phyloP scores from a whole-genome alignment of 2,329 filamentous ascomycete genomes.

The Diplodia seriata region DNA sequence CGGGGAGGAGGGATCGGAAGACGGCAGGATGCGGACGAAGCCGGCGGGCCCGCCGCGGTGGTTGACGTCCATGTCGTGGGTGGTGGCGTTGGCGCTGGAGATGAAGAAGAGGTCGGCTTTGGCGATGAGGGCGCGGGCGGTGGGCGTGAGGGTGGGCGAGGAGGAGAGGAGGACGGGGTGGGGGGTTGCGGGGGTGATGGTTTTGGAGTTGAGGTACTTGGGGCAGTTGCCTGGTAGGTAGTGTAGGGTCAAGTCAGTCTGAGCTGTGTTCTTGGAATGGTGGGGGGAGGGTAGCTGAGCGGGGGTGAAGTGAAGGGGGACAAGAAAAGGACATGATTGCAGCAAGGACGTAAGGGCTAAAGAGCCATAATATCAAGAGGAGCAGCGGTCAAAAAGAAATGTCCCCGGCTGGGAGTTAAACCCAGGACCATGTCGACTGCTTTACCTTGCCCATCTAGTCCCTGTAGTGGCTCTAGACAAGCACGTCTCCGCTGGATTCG shows the following conservation, averaged over 20 bases:
- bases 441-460: not conserved
- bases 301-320: not conserved
- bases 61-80: conserved; percentile 80
- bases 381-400: not conserved
- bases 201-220: conserved; percentile 82
- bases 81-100: conserved; percentile 66
- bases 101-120: conserved; percentile 80
- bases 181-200: conserved; percentile 63
- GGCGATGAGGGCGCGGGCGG: conserved; percentile 65
- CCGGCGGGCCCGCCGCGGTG: conserved; percentile 77
- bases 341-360: too few relatives aligned
- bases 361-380: too few relatives aligned
- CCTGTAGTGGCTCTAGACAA: not conserved
- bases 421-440: not conserved
- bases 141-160: conserved; percentile 56
- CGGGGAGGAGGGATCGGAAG: conserved; percentile 49
- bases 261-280: not conserved
- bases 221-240: conserved; percentile 72
- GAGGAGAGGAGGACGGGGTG: conserved; percentile 60
- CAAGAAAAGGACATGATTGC: not conserved
- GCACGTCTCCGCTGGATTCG: not conserved
- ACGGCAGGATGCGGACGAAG: conserved; percentile 73
- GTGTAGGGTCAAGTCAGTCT: not conserved
- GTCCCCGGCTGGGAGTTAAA: not conserved
- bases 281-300: too few relatives aligned